Conservation (phyloP, 179 eudicot genomes). For the Silene noctiflora region DNA sequence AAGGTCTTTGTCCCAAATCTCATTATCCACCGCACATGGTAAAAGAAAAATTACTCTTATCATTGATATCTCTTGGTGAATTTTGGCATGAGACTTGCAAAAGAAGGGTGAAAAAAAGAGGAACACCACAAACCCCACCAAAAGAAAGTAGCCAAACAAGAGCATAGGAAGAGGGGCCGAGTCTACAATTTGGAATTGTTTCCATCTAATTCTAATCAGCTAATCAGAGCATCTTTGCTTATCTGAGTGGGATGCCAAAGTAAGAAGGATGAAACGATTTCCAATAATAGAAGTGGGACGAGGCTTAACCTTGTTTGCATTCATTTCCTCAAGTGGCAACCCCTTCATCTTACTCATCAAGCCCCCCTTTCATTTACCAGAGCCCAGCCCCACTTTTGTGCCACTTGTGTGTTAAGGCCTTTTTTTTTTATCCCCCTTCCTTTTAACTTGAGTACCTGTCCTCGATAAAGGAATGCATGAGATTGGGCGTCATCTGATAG, state of each 20-base stretch:
- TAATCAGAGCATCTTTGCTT: neutral
- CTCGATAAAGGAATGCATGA: too few relatives aligned
- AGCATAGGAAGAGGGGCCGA: neutral
- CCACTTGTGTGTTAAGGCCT: too few relatives aligned
- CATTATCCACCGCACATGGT: too few relatives aligned
- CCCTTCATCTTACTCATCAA: neutral
- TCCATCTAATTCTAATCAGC: slow-evolving; percentile 11
- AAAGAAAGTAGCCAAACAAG: slow-evolving; percentile 16
- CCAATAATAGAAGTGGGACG: slow-evolving; percentile 36
- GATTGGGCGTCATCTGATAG: too few relatives aligned
- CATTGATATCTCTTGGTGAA: too few relatives aligned
- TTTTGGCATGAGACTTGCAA: too few relatives aligned
- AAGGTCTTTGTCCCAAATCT: too few relatives aligned
- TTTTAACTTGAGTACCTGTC: too few relatives aligned
- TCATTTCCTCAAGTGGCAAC: slow-evolving; percentile 33
- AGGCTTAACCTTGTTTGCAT: slow-evolving; percentile 19
- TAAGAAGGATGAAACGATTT: slow-evolving; percentile 6
- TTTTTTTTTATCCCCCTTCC: too few relatives aligned
- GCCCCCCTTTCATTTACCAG: neutral
- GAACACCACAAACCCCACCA: neutral
- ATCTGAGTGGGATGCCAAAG: slow-evolving; percentile 21
- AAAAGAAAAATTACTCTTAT: too few relatives aligned
- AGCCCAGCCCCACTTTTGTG: neutral
- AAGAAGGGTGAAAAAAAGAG: neutral
- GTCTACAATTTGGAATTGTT: neutral